A percentile compares a stretch with the other conserved stretches of the same genome.
Conservation (phyloP, 73 alveolate genomes). For the Effrenium voratum region DNA sequence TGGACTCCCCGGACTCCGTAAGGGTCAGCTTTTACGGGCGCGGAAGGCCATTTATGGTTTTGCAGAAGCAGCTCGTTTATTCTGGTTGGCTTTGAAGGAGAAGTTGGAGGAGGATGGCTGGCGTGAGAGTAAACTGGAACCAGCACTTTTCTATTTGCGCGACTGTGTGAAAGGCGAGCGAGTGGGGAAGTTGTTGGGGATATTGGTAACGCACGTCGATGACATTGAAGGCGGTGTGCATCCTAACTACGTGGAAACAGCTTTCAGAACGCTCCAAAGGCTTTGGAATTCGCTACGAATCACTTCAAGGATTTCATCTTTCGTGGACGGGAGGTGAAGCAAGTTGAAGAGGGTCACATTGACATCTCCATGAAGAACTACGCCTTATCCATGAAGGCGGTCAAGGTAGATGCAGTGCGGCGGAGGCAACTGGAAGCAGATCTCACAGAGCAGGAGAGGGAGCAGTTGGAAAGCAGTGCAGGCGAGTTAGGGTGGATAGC, state of each 20-base stretch:
- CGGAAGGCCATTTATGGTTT: neutral
- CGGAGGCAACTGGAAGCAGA: neutral
- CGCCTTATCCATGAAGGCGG: neutral
- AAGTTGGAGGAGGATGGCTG: neutral
- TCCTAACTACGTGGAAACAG: neutral
- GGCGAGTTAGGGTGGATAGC: slow-evolving; percentile 24
- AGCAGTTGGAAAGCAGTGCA: neutral
- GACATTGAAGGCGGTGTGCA: slow-evolving; percentile 43
- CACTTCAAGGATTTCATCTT: neutral
- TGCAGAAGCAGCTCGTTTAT: neutral
- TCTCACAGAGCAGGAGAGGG: neutral
- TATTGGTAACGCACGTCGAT: slow-evolving; percentile 20
- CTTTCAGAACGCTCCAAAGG: neutral
- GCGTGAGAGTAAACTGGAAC: neutral
- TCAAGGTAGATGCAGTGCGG: neutral
- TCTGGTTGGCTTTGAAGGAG: neutral
- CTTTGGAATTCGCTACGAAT: slow-evolving; percentile 49
- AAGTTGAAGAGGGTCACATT: neutral
- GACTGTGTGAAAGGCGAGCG: neutral
- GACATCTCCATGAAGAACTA: slow-evolving; percentile 32
- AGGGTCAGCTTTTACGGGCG: neutral
- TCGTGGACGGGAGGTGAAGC: slow-evolving; percentile 2
- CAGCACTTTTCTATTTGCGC: neutral
- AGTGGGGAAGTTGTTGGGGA: neutral
- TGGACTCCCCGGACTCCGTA: neutral